Conservation (phyloP, 1,284 basidiomycete species). For the Ganoderma resinaceum region DNA sequence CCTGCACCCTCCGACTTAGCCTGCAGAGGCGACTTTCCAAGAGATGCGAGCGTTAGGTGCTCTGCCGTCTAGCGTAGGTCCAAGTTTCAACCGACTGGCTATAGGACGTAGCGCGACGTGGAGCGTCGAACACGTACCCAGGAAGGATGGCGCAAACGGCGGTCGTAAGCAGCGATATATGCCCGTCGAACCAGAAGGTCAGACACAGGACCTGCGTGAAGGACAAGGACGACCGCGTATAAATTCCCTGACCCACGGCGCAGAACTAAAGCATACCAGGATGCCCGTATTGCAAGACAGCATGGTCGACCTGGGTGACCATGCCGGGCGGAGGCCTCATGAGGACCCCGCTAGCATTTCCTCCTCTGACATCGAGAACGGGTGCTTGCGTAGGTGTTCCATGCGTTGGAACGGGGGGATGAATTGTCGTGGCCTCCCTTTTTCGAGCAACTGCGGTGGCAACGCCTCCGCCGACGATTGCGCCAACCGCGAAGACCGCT, state of each 20-base stretch:
- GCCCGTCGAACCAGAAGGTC: conserved; percentile 84
- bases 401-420: not conserved
- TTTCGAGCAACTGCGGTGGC: conserved; percentile 50
- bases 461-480: conserved; percentile 71
- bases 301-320: conserved; percentile 32
- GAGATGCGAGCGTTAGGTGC: conserved; percentile 83
- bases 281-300: conserved; percentile 75
- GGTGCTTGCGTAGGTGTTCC: conserved; percentile 19
- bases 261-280: conserved; percentile 61
- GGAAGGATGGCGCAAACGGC: conserved; percentile 88
- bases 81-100: too few relatives aligned
- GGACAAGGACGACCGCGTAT: not conserved
- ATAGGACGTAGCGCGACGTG: not conserved
- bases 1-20: conserved; percentile 42
- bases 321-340: conserved; percentile 35
- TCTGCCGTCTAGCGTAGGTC: conserved; percentile 78
- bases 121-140: conserved; percentile 67
- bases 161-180: conserved; percentile 92
- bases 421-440: conserved; percentile 13
- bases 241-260: too few relatives aligned
- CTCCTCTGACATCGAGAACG: conserved; percentile 36
- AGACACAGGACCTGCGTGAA: conserved; percentile 75
- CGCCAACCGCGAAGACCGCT: conserved; percentile 77
- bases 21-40: conserved; percentile 57
- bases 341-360: conserved; percentile 18